A percentile compares a stretch with the other conserved stretches of the same genome.
Evolutionary conservation across 495 filamentous ascomycete genomes (phyloP).

Genomic region (Penicillium turbatum): DNA sequence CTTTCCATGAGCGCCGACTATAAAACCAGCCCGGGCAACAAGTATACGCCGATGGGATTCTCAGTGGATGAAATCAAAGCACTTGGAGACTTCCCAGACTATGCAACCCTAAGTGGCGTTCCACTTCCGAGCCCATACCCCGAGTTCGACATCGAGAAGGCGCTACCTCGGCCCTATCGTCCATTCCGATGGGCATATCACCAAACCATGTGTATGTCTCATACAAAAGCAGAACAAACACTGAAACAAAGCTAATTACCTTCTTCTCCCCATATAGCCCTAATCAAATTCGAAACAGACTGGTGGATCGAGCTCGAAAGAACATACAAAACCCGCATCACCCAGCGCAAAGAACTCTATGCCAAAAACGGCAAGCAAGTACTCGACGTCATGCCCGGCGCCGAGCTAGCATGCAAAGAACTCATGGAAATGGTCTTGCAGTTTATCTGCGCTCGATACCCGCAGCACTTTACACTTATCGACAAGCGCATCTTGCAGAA

Average conservation of each 20-base stretch:
- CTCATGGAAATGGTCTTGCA: constrained; percentile 86
- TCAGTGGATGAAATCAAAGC: constrained; percentile 67
- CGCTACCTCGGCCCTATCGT: constrained; percentile 65
- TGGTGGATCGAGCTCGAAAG: constrained; percentile 91
- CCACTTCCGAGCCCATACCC: constrained; percentile 64
- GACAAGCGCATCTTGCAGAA: constrained; percentile 66
- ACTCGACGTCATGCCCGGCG: constrained; percentile 68
- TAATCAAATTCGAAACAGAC: constrained; percentile 75
- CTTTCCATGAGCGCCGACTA: constrained; percentile 47
- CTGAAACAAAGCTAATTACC: constrained; percentile 8
- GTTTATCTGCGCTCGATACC: constrained; percentile 75
- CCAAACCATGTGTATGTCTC: constrained; percentile 83
- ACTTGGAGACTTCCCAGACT: constrained; percentile 80
- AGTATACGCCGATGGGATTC: constrained; percentile 56
- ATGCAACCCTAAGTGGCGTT: constrained; percentile 72
- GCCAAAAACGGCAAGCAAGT: constrained; percentile 58
- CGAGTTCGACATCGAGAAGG: constrained; percentile 62
- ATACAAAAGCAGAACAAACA: not conserved
- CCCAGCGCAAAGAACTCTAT: constrained; percentile 68
- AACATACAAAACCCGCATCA: constrained; percentile 65
- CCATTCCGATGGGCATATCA: constrained; percentile 88
- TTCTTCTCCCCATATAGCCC: constrained; percentile 44
- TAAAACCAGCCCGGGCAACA: constrained; percentile 28
- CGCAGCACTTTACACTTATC: constrained; percentile 66
- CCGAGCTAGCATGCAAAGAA: constrained; percentile 80